Conservation (phyloP, 2,329 filamentous ascomycete genomes). For the Pseudocercospora eumusae region DNA sequence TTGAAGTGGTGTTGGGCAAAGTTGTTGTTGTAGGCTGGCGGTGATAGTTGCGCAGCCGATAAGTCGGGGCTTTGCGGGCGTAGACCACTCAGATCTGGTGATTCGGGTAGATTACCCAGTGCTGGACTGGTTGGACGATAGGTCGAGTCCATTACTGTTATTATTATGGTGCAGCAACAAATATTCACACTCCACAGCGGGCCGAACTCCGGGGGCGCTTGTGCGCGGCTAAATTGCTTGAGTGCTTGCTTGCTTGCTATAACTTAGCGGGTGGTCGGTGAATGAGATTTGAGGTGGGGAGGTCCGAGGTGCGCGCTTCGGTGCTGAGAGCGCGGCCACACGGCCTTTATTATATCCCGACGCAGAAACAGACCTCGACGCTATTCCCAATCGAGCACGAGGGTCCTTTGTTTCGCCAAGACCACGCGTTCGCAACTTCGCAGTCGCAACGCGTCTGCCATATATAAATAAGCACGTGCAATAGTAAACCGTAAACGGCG, state of each 20-base stretch:
- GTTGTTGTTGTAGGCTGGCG: slow-evolving; percentile 17
- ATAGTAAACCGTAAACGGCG: not conserved
- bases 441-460: too few relatives aligned
- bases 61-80: slow-evolving; percentile 6
- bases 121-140: slow-evolving; percentile 28
- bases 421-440: too few relatives aligned
- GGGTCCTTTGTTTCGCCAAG: not conserved
- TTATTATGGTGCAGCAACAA: not conserved
- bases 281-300: too few relatives aligned
- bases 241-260: too few relatives aligned
- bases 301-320: too few relatives aligned
- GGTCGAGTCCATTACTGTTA: slow-evolving; percentile 21
- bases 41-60: slow-evolving; percentile 1
- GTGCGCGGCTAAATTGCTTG: not conserved
- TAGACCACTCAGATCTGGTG: slow-evolving; percentile 19
- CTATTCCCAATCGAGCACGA: not conserved
- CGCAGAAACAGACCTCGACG: not conserved
- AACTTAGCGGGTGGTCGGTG: not conserved
- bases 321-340: not conserved
- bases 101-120: slow-evolving; percentile 31
- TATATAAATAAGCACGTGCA: too few relatives aligned
- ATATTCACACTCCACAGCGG: not conserved
- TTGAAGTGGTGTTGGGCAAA: slow-evolving; percentile 22
- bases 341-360: not conserved
- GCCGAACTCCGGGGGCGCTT: slow-evolving; percentile 4